These are phyloP conservation scores for Venturia asperata DNA, from an alignment of 2,329 filamentous ascomycete genomes.

Conservation along the genomic window DNA sequence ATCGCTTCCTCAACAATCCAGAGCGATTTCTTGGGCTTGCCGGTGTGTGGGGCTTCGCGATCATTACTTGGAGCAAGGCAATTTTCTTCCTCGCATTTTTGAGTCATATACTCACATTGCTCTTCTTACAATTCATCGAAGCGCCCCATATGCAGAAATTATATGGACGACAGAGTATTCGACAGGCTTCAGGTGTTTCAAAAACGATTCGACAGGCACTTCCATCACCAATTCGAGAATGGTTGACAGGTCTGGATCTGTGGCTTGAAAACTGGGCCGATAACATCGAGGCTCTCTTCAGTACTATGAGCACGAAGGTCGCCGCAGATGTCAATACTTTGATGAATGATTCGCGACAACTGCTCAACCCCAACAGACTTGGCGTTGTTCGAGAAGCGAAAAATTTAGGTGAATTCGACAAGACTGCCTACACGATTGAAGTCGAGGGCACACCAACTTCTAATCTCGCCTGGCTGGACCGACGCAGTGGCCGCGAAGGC, in stretches of 20 bases:
- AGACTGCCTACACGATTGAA: constrained; percentile 70
- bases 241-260: constrained; percentile 79
- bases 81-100: constrained; percentile 82
- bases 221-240: constrained; percentile 72
- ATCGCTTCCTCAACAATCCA: constrained; percentile 95
- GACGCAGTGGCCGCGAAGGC: constrained; percentile 66
- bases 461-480: constrained; percentile 48
- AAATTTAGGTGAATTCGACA: constrained; percentile 71
- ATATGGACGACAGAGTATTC: constrained; percentile 69
- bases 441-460: constrained; percentile 57
- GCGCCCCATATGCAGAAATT: constrained; percentile 97
- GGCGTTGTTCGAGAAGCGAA: constrained; percentile 73
- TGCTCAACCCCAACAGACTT: constrained; percentile 83
- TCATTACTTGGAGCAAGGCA: constrained; percentile 83
- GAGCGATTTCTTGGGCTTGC: constrained; percentile 89
- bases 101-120: constrained; percentile 76
- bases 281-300: constrained; percentile 84
- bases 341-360: constrained; percentile 74
- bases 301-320: constrained; percentile 76
- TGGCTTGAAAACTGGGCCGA: constrained; percentile 81
- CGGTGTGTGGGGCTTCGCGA: constrained; percentile 88
- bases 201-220: constrained; percentile 84
- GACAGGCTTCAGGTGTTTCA: constrained; percentile 81
- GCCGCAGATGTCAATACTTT: constrained; percentile 80
- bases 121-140: constrained; percentile 88